phyloP scores from a whole-genome alignment of 305 asterid genomes.

The Fraxinus floribunda region DNA sequence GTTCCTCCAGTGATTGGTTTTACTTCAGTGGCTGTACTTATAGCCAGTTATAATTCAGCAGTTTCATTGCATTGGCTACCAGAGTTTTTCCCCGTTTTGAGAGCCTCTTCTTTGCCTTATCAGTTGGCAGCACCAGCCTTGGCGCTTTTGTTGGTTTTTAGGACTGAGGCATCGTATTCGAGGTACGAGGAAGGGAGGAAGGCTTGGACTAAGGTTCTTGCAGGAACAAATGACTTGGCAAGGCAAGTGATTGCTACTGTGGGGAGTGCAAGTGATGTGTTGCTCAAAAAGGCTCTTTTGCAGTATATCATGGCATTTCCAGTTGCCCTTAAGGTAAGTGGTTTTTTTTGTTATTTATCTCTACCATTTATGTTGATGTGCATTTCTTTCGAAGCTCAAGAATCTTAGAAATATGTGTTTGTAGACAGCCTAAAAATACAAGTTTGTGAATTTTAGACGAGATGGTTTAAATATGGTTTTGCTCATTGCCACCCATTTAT shows the following conservation, averaged over 20 bases:
- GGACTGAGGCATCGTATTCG: conserved; percentile 96
- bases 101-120: conserved; percentile 84
- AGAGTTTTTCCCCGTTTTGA: conserved; percentile 66
- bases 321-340: conserved; percentile 78
- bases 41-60: conserved; percentile 76
- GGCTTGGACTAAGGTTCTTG: conserved; percentile 76
- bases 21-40: conserved; percentile 63
- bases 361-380: background rate
- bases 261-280: conserved; percentile 41
- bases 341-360: background rate
- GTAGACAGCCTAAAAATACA: background rate
- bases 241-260: conserved; percentile 72
- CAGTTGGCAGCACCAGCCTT: conserved; percentile 94
- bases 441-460: background rate
- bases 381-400: background rate
- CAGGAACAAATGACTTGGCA: conserved; percentile 73
- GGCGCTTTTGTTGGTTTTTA: conserved; percentile 84
- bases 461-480: background rate
- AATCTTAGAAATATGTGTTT: background rate
- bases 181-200: conserved; percentile 81
- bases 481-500: background rate
- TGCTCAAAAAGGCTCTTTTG: conserved; percentile 64
- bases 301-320: conserved; percentile 88
- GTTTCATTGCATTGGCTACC: conserved; percentile 68
- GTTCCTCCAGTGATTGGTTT: conserved; percentile 82